These are phyloP conservation scores for Phellinidium pouzarii DNA, from an alignment of 1,284 basidiomycete species.

Conservation along the genomic window DNA sequence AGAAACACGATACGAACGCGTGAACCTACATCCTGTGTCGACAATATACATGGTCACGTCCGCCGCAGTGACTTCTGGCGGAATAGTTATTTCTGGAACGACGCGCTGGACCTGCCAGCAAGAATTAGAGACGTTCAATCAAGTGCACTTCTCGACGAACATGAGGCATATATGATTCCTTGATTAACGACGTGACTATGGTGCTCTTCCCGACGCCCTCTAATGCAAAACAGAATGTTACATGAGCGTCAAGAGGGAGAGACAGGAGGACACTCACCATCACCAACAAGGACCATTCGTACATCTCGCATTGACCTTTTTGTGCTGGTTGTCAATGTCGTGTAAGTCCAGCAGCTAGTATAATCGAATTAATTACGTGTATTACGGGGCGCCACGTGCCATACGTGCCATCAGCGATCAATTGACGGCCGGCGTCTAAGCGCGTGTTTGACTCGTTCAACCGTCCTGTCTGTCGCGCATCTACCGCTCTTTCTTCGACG, in stretches of 20 bases:
- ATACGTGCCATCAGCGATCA: neutral
- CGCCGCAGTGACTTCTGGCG: slow-evolving; percentile 91
- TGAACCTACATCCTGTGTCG: slow-evolving; percentile 79
- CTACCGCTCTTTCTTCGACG: slow-evolving; percentile 8
- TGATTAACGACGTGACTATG: slow-evolving; percentile 92
- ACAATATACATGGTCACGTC: slow-evolving; percentile 95
- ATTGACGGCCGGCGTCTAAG: neutral
- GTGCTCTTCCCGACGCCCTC: slow-evolving; percentile 94
- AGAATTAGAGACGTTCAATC: neutral
- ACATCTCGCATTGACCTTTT: slow-evolving; percentile 19
- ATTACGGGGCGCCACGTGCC: no score
- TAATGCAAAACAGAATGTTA: slow-evolving; percentile 27
- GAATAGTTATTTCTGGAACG: slow-evolving; percentile 93
- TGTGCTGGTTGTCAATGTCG: neutral
- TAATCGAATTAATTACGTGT: neutral
- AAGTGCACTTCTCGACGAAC: slow-evolving; percentile 40
- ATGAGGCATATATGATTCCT: slow-evolving; percentile 86
- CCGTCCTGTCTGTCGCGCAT: slow-evolving; percentile 1
- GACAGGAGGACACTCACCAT: slow-evolving; percentile 9
- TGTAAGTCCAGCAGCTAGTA: neutral
- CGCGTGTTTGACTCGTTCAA: slow-evolving; percentile 8
- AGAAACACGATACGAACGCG: slow-evolving; percentile 7
- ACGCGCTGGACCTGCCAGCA: slow-evolving; percentile 75
- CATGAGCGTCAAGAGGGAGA: neutral
- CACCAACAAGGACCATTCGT: slow-evolving; percentile 19